Conservation (phyloP, 2,329 filamentous ascomycete species). For the Trichocomaceae sp. region DNA sequence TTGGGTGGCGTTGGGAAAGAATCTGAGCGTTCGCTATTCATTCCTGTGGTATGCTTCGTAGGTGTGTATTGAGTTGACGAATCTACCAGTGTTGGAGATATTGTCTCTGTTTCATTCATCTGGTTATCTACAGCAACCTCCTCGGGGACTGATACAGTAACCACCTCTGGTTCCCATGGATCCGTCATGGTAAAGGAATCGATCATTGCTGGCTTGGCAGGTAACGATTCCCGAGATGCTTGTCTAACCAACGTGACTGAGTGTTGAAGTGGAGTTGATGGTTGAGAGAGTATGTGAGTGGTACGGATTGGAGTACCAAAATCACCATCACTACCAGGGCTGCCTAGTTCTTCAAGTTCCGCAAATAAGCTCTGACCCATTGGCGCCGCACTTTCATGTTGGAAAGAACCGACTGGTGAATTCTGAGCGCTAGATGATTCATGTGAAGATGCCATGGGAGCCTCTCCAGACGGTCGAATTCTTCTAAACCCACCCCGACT, state of each 20-base stretch:
- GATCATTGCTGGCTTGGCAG: constrained; percentile 43
- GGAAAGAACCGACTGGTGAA: constrained; percentile 49
- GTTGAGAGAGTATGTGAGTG: constrained; percentile 25
- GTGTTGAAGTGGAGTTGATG: constrained; percentile 35
- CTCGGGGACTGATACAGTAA: neutral
- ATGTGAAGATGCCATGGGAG: constrained; percentile 27
- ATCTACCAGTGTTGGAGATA: constrained; percentile 27
- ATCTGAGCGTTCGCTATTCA: constrained; percentile 22
- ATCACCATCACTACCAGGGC: constrained; percentile 65
- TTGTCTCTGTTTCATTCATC: constrained; percentile 14
- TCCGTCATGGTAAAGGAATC: constrained; percentile 60
- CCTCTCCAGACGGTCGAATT: constrained; percentile 46
- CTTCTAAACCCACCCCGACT: constrained; percentile 55
- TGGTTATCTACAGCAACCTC: neutral
- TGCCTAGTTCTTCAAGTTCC: constrained; percentile 74
- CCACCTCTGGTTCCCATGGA: constrained; percentile 39
- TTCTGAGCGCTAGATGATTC: constrained; percentile 39
- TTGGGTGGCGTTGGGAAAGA: constrained; percentile 36
- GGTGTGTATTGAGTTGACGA: constrained; percentile 41
- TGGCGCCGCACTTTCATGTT: constrained; percentile 41
- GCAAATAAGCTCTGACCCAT: constrained; percentile 78
- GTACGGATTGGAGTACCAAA: constrained; percentile 35
- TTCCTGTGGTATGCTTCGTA: constrained; percentile 20
- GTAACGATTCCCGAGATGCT: constrained; percentile 25
- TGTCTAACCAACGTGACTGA: constrained; percentile 25